Evolutionary conservation across 805 yeast species (phyloP).

Genomic region (Ogataea philodendri): DNA sequence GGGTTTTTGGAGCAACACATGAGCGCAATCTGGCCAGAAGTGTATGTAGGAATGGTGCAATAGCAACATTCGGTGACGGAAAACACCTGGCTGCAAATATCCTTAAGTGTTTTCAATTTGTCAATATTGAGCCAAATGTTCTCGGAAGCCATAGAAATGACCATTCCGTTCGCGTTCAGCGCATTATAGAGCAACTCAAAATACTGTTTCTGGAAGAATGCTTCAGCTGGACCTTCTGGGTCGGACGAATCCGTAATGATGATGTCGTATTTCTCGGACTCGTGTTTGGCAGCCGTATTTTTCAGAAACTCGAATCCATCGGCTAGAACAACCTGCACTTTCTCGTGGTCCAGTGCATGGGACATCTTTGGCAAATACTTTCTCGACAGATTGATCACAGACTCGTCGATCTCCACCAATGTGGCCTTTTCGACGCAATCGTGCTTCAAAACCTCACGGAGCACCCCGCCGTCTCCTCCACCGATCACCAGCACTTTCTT

Average conservation of each 20-base stretch:
- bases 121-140: constrained; percentile 71
- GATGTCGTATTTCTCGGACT: constrained; percentile 62
- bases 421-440: constrained; percentile 60
- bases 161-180: constrained; percentile 53
- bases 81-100: constrained; percentile 54
- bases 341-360: constrained; percentile 56
- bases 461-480: constrained; percentile 95
- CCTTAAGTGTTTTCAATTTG: constrained; percentile 46
- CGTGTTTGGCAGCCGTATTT: constrained; percentile 34
- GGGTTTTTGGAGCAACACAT: constrained; percentile 65
- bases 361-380: constrained; percentile 80
- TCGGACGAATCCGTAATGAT: constrained; percentile 91
- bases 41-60: constrained; percentile 83
- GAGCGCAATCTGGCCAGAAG: constrained; percentile 84
- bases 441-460: constrained; percentile 78
- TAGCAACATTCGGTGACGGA: constrained; percentile 63
- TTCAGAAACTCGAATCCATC: constrained; percentile 84
- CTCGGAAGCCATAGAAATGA: constrained; percentile 82
- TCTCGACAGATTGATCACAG: constrained; percentile 69
- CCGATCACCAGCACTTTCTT: constrained; percentile 81
- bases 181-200: constrained; percentile 66
- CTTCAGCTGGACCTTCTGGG: constrained; percentile 93
- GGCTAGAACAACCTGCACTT: constrained; percentile 62
- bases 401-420: constrained; percentile 85
- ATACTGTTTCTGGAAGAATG: constrained; percentile 76